Conservation (phyloP, 2,329 filamentous ascomycete species). For the Furcasterigmium furcatum region DNA sequence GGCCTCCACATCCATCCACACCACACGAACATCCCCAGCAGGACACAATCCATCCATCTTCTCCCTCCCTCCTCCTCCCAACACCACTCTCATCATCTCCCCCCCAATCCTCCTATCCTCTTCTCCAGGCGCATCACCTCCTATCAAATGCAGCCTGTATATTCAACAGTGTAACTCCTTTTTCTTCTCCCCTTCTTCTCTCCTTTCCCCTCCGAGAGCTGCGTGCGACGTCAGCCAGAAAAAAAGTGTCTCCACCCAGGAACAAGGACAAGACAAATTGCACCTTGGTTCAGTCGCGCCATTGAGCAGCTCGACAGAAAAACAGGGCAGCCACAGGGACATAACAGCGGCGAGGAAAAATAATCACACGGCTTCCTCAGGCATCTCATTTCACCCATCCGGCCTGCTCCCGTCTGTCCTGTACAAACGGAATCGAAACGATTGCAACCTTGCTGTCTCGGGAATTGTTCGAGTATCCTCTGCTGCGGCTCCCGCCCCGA, state of each 20-base stretch:
- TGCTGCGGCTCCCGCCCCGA: slow-evolving; percentile 7
- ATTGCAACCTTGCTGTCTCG: too few species aligned
- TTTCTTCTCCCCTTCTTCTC: slow-evolving; percentile 6
- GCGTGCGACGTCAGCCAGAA: not conserved
- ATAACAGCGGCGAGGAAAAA: too few species aligned
- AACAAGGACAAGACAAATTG: not conserved
- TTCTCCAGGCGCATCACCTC: slow-evolving; percentile 15
- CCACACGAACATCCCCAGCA: too few species aligned
- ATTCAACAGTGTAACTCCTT: slow-evolving; percentile 12
- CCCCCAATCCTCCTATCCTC: slow-evolving; percentile 9
- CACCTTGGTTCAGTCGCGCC: not conserved
- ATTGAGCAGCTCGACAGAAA: not conserved
- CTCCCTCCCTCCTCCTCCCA: not conserved
- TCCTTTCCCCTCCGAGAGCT: not conserved
- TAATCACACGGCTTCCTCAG: too few species aligned
- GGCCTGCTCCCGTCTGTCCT: too few species aligned
- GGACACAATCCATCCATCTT: slow-evolving; percentile 1
- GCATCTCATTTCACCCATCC: too few species aligned
- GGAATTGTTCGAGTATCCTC: too few species aligned
- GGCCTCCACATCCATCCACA: too few species aligned
- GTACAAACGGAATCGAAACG: too few species aligned
- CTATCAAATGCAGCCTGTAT: slow-evolving; percentile 15
- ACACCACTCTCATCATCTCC: slow-evolving; percentile 1
- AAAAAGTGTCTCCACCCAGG: not conserved
- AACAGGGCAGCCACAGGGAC: slow-evolving; percentile 1